These are phyloP conservation scores for Candida rishiriensis DNA, from an alignment of 805 yeast genomes.

Conservation along the genomic window DNA sequence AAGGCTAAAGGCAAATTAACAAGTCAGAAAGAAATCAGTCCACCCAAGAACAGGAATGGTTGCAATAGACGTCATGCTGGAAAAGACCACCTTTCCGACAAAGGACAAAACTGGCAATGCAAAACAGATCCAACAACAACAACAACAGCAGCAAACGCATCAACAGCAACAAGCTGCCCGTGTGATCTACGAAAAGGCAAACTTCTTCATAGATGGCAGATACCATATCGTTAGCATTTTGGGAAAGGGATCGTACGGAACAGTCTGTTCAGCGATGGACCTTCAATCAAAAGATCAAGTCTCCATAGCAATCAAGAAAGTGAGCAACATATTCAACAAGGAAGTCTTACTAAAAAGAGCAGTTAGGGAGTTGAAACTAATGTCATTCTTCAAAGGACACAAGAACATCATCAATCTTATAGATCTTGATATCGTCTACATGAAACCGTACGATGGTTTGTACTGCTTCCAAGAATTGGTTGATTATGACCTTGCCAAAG, in stretches of 20 bases:
- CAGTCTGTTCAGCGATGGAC: slow-evolving; percentile 73
- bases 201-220: slow-evolving; percentile 58
- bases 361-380: slow-evolving; percentile 72
- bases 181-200: slow-evolving; percentile 44
- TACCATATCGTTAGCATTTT: slow-evolving; percentile 55
- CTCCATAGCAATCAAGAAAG: slow-evolving; percentile 73
- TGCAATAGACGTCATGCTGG: too few relatives aligned
- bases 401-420: slow-evolving; percentile 70
- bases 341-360: slow-evolving; percentile 74
- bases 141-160: slow-evolving; percentile 7
- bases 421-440: slow-evolving; percentile 66
- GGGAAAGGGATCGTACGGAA: slow-evolving; percentile 86
- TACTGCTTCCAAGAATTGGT: slow-evolving; percentile 85
- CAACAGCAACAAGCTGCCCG: slow-evolving; percentile 11
- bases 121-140: neutral
- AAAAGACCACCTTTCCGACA: neutral
- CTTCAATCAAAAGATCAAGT: slow-evolving; percentile 33
- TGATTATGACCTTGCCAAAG: slow-evolving; percentile 75
- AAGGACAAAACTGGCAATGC: neutral
- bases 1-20: too few relatives aligned
- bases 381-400: slow-evolving; percentile 84
- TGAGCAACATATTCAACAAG: slow-evolving; percentile 61
- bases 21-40: too few relatives aligned
- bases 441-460: slow-evolving; percentile 74
- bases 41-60: too few relatives aligned